A percentile compares a stretch with the other conserved stretches of the same genome.
phyloP scores from a whole-genome alignment of 176 grass and related monocot genomes.

The Musa troglodytarum region DNA sequence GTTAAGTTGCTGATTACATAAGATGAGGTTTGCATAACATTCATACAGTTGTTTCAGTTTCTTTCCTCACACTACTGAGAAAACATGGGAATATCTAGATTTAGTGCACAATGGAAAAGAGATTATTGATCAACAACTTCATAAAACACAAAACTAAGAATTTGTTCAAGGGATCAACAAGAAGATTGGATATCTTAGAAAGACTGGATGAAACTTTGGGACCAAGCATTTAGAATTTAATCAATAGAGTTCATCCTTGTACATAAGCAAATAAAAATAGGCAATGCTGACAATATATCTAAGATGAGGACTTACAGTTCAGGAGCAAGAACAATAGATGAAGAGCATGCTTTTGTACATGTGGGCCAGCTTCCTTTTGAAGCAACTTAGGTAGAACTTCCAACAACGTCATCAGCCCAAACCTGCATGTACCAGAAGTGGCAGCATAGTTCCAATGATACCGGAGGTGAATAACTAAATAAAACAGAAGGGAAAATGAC shows the following conservation, averaged over 20 bases:
- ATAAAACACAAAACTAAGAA: too few relatives aligned
- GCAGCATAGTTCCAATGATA: constrained; percentile 14
- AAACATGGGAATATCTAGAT: too few relatives aligned
- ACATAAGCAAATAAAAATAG: constrained; percentile 2
- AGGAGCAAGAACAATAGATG: constrained; percentile 77
- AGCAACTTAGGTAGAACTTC: constrained; percentile 55
- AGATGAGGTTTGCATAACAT: too few relatives aligned
- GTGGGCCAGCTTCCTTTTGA: constrained; percentile 53
- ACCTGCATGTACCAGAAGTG: constrained; percentile 41
- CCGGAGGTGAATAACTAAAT: constrained; percentile 5
- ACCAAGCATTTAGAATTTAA: background rate
- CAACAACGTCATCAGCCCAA: constrained; percentile 48
- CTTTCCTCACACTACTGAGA: too few relatives aligned
- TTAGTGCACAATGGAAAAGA: too few relatives aligned
- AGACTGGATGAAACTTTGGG: background rate
- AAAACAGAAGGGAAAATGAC: constrained; percentile 13
- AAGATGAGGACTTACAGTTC: constrained; percentile 61
- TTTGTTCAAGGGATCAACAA: background rate
- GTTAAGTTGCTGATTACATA: too few relatives aligned
- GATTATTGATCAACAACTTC: too few relatives aligned
- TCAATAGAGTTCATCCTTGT: background rate
- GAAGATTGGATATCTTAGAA: background rate
- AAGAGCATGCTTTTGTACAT: constrained; percentile 64
- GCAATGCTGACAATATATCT: constrained; percentile 15
- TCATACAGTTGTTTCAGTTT: too few relatives aligned